Base-by-base conservation (phyloP, 495 filamentous ascomycete species). In the Lepraria neglecta region DNA sequence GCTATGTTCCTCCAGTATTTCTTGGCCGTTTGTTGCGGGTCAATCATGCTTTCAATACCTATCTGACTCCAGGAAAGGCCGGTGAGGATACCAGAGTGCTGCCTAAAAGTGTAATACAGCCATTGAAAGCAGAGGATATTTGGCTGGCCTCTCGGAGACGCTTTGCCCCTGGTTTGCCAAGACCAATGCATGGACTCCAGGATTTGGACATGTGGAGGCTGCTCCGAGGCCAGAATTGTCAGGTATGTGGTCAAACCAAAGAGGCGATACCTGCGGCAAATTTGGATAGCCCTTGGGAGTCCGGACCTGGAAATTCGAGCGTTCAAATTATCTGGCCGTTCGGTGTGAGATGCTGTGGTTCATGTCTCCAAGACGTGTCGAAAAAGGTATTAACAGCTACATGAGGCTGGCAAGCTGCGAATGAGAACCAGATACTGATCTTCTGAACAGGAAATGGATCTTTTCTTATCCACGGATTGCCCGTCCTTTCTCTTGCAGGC, bases 321-420 rank as follows among this genome's bases (percentile, higher is more conserved):
- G 75, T 84, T 19, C 74, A 76, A 48, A 69, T 76, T 19, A 71
- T 89, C 27, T 92, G 87, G 86, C 72, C 84, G 1, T 89, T 90
- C 70, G 83, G 75, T 21, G 70, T 82, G 31, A 77, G 81, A 54
- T 72, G 78, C 42, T 92, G 88, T 69, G 84, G 77, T 4, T 33
- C 70, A 21, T 92, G 88, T 70, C 73, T 89, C n/a, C 58, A 77
- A 56, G 64, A 76, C 43, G 75, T 67, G 31, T 80, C 82, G 35
- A 67, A 80, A 63, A 88, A 84, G 79, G 87, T 89, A 73, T 61
- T 75, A 71, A 4, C 31, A 59, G 24, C 9, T 35, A 33, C 56
- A 14, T 45, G 43, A 28, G 6, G 5, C 55, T 56, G 31, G 30
- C 24, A 46, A 9, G 52, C 53, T 63, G 33, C 35, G 40, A n/a